phyloP scores from a whole-genome alignment of 306 rosid genomes.

The Sicyos edulis region DNA sequence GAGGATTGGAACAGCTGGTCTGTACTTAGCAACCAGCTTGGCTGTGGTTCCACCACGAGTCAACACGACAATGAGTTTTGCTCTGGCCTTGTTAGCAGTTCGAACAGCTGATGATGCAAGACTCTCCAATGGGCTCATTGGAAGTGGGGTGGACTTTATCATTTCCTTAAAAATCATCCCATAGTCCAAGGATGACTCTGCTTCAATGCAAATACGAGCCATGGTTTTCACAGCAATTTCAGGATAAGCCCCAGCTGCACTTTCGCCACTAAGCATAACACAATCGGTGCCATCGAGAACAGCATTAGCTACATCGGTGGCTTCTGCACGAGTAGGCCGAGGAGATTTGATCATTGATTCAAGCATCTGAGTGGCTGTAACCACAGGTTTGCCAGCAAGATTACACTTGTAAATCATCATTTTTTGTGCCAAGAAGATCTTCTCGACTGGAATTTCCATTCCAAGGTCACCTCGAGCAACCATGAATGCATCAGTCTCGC shows the following conservation, averaged over 20 bases:
- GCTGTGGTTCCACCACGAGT: conserved; percentile 91
- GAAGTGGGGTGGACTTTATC: conserved; percentile 89
- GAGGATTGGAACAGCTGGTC: conserved; percentile 93
- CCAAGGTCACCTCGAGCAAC: conserved; percentile 99
- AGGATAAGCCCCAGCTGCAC: conserved; percentile 94
- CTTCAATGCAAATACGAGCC: conserved; percentile 88
- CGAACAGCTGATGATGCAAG: conserved; percentile 96
- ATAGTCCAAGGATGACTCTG: conserved; percentile 89
- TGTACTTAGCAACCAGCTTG: conserved; percentile 81
- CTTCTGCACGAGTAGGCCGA: conserved; percentile 93
- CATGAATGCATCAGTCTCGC: conserved; percentile 96
- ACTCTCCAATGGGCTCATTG: conserved; percentile 96
- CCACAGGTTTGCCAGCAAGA: conserved; percentile 91
- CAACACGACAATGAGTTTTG: conserved; percentile 79
- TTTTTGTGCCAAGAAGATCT: conserved; percentile 89
- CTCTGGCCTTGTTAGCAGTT: conserved; percentile 84
- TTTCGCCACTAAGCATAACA: conserved; percentile 97
- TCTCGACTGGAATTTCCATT: conserved; percentile 97
- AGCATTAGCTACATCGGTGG: conserved; percentile 91
- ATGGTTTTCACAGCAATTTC: conserved; percentile 88
- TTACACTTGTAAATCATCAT: conserved; percentile 98
- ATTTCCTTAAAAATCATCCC: conserved; percentile 84
- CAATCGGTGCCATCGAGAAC: conserved; percentile 96
- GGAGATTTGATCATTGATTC: conserved; percentile 98
- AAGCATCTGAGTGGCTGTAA: conserved; percentile 97